A percentile compares a stretch with the other conserved stretches of the same genome.
Conservation (phyloP, 2,329 filamentous ascomycete species). For the Fusarium pseudocircinatum region DNA sequence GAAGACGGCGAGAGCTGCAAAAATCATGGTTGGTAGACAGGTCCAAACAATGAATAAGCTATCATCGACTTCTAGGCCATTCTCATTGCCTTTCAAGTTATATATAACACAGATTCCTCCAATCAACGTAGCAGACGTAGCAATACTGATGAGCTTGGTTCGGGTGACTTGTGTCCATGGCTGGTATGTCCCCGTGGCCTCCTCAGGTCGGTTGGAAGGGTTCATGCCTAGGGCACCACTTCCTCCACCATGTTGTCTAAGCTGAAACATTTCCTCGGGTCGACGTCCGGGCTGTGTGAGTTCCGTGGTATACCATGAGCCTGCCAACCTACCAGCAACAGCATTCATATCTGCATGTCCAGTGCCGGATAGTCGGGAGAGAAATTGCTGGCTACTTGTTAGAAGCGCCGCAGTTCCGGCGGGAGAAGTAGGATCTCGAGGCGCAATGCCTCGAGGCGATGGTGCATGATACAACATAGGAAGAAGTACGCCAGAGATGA, state of each 20-base stretch:
- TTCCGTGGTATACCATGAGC: constrained; percentile 44
- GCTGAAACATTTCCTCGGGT: constrained; percentile 39
- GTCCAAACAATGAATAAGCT: constrained; percentile 40
- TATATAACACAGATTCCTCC: constrained; percentile 37
- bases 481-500: constrained; percentile 30
- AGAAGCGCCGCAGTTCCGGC: constrained; percentile 42
- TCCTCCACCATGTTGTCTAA: constrained; percentile 39
- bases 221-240: constrained; percentile 22
- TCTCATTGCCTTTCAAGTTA: constrained; percentile 25
- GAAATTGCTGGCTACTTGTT: constrained; percentile 38
- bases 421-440: constrained; percentile 43
- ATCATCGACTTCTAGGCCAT: constrained; percentile 34
- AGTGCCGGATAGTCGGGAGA: constrained; percentile 36
- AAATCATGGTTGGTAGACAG: constrained; percentile 40
- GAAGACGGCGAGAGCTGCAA: constrained; percentile 32
- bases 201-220: constrained; percentile 8
- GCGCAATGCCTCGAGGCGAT: constrained; percentile 39
- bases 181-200: constrained; percentile 32
- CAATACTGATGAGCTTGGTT: constrained; percentile 25
- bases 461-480: constrained; percentile 44
- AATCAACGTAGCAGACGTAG: constrained; percentile 27
- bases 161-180: constrained; percentile 40
- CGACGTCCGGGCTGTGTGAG: constrained; percentile 35
- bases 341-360: constrained; percentile 37
- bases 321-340: constrained; percentile 37